Base-by-base conservation (phyloP, 495 filamentous ascomycete genomes). In the Cladorrhinum samala region DNA sequence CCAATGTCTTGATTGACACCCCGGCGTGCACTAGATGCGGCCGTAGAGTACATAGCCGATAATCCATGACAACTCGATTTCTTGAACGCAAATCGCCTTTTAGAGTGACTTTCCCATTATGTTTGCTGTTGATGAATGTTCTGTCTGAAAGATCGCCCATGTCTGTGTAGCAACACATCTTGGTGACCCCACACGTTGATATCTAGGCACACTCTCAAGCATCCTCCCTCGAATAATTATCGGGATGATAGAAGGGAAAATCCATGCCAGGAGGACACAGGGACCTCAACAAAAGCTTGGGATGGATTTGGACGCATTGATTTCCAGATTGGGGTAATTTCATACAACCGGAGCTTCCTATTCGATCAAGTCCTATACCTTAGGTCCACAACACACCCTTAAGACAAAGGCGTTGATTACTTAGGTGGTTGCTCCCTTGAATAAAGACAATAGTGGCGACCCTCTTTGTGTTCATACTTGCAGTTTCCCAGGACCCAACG, bases 291-390 rank as follows among this genome's bases (percentile, higher is more conserved):
- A 16, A 7, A 18, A 24, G 23, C 23, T 16, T 33, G 24, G 45
- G 9, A 36, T 50, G 38, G 21, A 20, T n/a, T 41, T 19, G n/a
- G 24, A 13, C 16, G 65, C 65, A 68, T 68, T 63, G 59, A 61
- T 53, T 7, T 23, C n/a, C 52, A 65, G 50, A 68, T 68, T 65
- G 50, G 41, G 19, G 54, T 43, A 57, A 65, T 65, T 44, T 63
- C 65, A 64, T 11, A 33, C 27, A 11, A 33, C 27, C 27, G 6
- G 27, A 33, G 27, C 27, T 33, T 33, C 6, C 11, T 6, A 33
- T 5, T n/a, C n/a, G n/a, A n/a, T n/a, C n/a, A n/a, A n/a, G n/a
- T n/a, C n/a, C n/a, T 11, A 33, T 33, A 6, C 27, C 27, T 6
- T 33, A 33, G 27, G 27, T 33, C 5, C 27, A 33, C 27, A 33